These are phyloP conservation scores for Ramaria sp. DNA, from an alignment of 768 basidiomycete genomes.

Conservation along the genomic window DNA sequence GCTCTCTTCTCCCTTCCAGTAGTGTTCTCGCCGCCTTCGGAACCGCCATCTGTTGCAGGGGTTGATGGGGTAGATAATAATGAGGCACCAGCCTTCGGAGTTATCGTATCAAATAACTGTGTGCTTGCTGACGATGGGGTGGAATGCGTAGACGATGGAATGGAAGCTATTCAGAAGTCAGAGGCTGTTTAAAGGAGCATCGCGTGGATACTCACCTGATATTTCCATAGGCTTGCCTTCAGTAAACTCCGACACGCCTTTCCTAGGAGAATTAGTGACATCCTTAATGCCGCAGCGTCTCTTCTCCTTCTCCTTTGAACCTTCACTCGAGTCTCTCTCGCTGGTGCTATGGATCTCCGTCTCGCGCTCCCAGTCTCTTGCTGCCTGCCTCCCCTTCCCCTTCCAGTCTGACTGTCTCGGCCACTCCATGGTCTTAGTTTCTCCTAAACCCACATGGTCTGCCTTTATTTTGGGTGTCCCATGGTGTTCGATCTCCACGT, in stretches of 20 bases:
- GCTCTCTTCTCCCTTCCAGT: conserved; percentile 34
- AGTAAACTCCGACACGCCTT: conserved; percentile 1
- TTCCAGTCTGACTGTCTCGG: conserved; percentile 10
- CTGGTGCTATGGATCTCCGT: conserved; percentile 26
- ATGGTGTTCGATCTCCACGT: not conserved
- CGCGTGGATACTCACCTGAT: not conserved
- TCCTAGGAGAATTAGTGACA: conserved; percentile 46
- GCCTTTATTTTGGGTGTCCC: conserved; percentile 14
- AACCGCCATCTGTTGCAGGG: conserved; percentile 22
- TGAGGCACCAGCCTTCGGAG: conserved; percentile 40
- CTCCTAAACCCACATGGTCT: conserved; percentile 19
- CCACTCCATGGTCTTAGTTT: conserved; percentile 17
- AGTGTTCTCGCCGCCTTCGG: conserved; percentile 14
- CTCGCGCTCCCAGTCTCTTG: conserved; percentile 25
- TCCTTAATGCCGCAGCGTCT: conserved; percentile 43
- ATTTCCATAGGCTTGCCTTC: not conserved
- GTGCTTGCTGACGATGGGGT: conserved; percentile 27
- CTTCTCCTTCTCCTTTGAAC: conserved; percentile 27
- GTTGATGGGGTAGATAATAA: conserved; percentile 23
- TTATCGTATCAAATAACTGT: conserved; percentile 12
- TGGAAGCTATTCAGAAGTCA: conserved; percentile 24
- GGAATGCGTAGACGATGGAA: conserved; percentile 13
- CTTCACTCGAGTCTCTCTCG: conserved; percentile 24
- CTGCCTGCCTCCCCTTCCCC: conserved; percentile 13
- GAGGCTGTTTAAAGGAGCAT: not conserved